These are phyloP conservation scores for Boletus sp. DNA, from an alignment of 768 basidiomycete species.

Conservation along the genomic window DNA sequence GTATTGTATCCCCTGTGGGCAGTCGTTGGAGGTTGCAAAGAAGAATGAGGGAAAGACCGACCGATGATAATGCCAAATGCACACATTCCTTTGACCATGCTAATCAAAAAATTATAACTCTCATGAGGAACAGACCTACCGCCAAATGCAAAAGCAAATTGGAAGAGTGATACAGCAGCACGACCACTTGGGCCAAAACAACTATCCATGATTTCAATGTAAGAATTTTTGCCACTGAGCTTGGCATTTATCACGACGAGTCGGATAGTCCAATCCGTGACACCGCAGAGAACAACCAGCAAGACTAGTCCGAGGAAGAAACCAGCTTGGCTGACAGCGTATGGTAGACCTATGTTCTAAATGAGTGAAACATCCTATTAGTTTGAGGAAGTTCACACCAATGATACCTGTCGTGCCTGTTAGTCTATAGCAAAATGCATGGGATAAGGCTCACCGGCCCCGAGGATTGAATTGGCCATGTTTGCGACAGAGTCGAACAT, in stretches of 20 bases:
- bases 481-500: conserved; percentile 80
- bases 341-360: conserved; percentile 69
- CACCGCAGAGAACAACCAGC: conserved; percentile 69
- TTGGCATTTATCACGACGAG: conserved; percentile 96
- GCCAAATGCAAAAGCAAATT: conserved; percentile 97
- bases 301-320: conserved; percentile 86
- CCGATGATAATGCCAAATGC: conserved; percentile 96
- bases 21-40: not conserved
- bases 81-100: conserved; percentile 73
- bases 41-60: conserved; percentile 15
- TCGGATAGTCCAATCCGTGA: conserved; percentile 98
- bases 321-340: conserved; percentile 91
- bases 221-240: conserved; percentile 86
- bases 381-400: conserved; percentile 40
- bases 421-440: conserved; percentile 14
- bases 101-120: conserved; percentile 1
- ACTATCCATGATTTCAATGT: conserved; percentile 91
- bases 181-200: conserved; percentile 92
- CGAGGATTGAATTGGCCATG: conserved; percentile 96
- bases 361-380: conserved; percentile 1
- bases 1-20: conserved; percentile 82
- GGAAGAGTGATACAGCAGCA: conserved; percentile 93
- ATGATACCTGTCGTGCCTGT: conserved; percentile 55
- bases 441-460: conserved; percentile 61
- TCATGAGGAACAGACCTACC: conserved; percentile 44